Conservation (phyloP, 768 basidiomycete species). For the Mycena galericulata region DNA sequence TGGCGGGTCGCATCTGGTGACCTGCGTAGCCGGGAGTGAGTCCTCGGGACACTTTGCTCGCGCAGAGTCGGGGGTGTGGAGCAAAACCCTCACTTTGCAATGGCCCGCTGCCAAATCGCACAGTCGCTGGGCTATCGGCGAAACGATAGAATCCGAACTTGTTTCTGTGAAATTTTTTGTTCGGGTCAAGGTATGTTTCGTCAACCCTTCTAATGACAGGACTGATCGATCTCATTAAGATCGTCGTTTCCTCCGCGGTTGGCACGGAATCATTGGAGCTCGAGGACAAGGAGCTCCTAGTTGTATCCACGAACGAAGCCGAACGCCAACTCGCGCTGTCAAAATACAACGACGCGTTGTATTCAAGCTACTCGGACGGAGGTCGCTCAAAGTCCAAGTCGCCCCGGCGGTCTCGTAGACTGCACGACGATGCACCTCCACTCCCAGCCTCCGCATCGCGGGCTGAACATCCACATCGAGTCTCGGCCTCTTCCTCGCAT, state of each 20-base stretch:
- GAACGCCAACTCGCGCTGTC: conserved; percentile 75
- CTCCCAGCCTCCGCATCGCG: conserved; percentile 57
- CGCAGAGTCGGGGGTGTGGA: conserved; percentile 70
- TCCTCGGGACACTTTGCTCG: conserved; percentile 68
- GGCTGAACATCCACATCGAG: conserved; percentile 30
- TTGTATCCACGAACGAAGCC: conserved; percentile 77
- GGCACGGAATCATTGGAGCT: conserved; percentile 79
- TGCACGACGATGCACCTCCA: conserved; percentile 44
- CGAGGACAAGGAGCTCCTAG: conserved; percentile 71
- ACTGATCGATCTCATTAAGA: conserved; percentile 48
- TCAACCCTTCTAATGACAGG: conserved; percentile 28
- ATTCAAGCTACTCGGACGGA: conserved; percentile 35
- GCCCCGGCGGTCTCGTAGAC: conserved; percentile 58
- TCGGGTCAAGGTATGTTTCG: conserved; percentile 68
- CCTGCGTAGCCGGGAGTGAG: conserved; percentile 69
- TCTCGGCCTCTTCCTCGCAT: conserved; percentile 41
- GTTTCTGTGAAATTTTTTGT: conserved; percentile 78
- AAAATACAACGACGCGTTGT: conserved; percentile 63
- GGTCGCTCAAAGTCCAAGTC: conserved; percentile 68
- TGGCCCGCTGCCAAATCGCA: conserved; percentile 79
- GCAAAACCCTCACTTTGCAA: conserved; percentile 73
- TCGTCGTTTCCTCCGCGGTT: conserved; percentile 63
- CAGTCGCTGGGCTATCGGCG: conserved; percentile 84
- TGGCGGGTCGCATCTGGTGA: conserved; percentile 46
- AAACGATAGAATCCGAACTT: conserved; percentile 75